phyloP scores from a whole-genome alignment of 2,329 filamentous ascomycete species.

The Verticillium zaregamsianum region DNA sequence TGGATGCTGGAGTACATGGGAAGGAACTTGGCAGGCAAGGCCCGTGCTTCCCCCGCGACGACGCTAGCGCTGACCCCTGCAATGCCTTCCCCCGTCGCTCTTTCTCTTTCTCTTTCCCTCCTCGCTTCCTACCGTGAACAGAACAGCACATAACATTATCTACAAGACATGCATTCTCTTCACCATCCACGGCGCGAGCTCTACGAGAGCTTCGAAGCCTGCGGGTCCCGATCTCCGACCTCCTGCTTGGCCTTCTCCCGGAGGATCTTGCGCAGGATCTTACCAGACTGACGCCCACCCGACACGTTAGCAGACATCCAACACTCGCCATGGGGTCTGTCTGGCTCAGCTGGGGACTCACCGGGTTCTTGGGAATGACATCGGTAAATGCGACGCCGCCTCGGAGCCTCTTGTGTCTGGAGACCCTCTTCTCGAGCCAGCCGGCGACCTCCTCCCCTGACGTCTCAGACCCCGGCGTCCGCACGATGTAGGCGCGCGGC shows the following conservation, averaged over 20 bases:
- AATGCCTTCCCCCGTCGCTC: neutral
- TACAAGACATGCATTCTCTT: neutral
- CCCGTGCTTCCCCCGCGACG: neutral
- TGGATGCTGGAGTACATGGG: neutral
- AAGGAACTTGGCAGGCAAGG: neutral
- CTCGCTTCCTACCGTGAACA: no score
- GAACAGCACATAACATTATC: no score
- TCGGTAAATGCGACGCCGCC: conserved; percentile 68
- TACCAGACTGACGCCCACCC: conserved; percentile 52
- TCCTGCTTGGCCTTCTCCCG: conserved; percentile 54
- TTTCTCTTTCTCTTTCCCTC: neutral
- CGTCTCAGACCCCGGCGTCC: conserved; percentile 36
- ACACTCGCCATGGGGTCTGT: neutral
- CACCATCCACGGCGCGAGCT: neutral
- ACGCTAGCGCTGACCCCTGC: neutral
- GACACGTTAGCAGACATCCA: neutral
- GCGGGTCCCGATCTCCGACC: conserved; percentile 35
- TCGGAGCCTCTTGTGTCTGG: conserved; percentile 60
- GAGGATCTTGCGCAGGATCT: conserved; percentile 59
- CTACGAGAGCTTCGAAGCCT: conserved; percentile 17
- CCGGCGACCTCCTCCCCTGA: conserved; percentile 52
- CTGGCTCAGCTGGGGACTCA: conserved; percentile 25
- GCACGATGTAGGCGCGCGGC: conserved; percentile 60
- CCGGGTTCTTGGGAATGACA: conserved; percentile 55
- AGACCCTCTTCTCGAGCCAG: conserved; percentile 63